These are phyloP conservation scores for Kwoniella europaea DNA, from an alignment of 768 basidiomycete genomes.

Conservation along the genomic window DNA sequence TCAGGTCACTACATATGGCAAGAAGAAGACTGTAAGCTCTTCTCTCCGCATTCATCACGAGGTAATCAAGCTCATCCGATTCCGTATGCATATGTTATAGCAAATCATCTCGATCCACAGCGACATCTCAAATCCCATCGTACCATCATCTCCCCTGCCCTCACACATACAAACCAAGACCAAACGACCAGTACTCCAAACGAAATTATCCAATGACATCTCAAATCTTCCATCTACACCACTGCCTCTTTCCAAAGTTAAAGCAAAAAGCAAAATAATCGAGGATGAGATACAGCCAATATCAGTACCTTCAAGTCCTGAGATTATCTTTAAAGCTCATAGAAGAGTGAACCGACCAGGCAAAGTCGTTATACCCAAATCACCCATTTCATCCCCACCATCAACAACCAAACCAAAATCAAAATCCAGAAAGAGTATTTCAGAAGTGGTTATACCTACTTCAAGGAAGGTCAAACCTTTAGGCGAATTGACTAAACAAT, in stretches of 20 bases:
- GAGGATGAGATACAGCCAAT: neutral
- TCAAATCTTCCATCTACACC: slow-evolving; percentile 25
- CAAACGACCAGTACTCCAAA: slow-evolving; percentile 31
- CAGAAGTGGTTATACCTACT: slow-evolving; percentile 24
- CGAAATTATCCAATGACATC: slow-evolving; percentile 34
- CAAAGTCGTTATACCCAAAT: slow-evolving; percentile 11
- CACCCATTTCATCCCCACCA: slow-evolving; percentile 2
- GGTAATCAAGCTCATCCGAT: neutral
- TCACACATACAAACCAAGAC: neutral
- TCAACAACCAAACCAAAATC: neutral
- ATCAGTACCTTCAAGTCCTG: slow-evolving; percentile 14
- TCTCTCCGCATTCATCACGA: neutral
- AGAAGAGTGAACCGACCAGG: slow-evolving; percentile 12
- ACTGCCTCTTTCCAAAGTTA: neutral
- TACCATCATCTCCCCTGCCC: slow-evolving; percentile 13
- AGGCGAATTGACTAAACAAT: slow-evolving; percentile 4
- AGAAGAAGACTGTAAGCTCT: slow-evolving; percentile 47
- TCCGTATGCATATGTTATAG: slow-evolving; percentile 20
- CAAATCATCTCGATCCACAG: slow-evolving; percentile 50
- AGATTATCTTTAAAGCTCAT: slow-evolving; percentile 14
- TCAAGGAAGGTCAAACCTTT: slow-evolving; percentile 11
- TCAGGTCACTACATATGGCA: slow-evolving; percentile 52
- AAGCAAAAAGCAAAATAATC: neutral
- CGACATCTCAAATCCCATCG: slow-evolving; percentile 24
- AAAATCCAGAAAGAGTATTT: slow-evolving; percentile 4